phyloP scores from a whole-genome alignment of 2,329 filamentous ascomycete genomes.

The Penicillium psychrosexuale region DNA sequence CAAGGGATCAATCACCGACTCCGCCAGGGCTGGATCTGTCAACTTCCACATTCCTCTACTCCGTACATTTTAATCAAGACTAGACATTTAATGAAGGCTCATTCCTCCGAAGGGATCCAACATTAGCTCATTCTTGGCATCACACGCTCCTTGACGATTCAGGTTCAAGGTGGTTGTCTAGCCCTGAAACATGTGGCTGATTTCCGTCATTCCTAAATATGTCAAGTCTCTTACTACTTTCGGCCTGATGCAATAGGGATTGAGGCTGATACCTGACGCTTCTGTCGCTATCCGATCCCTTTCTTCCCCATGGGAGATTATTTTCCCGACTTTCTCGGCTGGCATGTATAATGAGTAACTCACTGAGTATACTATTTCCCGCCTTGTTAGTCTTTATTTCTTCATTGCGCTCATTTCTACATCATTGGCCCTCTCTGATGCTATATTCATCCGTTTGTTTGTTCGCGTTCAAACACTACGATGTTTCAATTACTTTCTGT shows the following conservation, averaged over 20 bases:
- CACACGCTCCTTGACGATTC: neutral
- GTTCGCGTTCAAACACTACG: neutral
- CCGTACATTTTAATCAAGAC: neutral
- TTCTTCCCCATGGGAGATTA: neutral
- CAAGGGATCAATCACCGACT: neutral
- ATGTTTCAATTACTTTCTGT: conserved; percentile 10
- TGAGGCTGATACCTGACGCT: neutral
- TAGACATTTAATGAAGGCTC: neutral
- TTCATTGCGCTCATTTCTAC: neutral
- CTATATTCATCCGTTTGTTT: neutral
- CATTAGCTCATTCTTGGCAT: neutral
- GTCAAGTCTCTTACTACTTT: neutral
- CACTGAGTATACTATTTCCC: neutral
- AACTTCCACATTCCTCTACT: conserved; percentile 1
- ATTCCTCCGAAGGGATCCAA: neutral
- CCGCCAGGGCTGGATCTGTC: neutral
- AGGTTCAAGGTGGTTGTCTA: neutral
- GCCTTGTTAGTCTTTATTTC: neutral
- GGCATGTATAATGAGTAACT: neutral
- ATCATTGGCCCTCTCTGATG: too few relatives aligned
- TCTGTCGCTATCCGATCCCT: neutral
- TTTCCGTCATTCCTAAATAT: neutral
- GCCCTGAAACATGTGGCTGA: conserved; percentile 12
- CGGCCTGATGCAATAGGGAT: neutral
- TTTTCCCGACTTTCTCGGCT: neutral